Conservation (phyloP, 768 basidiomycete genomes). For the Pisolithus sp. region DNA sequence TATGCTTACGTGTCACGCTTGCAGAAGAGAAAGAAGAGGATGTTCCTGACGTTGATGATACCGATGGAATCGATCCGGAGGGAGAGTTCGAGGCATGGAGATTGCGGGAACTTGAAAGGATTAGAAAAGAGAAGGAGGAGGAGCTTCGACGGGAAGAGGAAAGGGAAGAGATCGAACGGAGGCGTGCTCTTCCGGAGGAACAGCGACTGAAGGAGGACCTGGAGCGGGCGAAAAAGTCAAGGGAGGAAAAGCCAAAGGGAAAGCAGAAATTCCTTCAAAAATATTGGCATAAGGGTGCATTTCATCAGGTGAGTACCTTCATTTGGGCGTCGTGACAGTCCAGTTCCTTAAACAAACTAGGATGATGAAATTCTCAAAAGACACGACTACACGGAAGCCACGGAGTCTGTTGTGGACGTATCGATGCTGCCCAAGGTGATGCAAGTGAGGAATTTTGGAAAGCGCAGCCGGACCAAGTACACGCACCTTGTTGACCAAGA, state of each 20-base stretch:
- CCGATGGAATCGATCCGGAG: constrained; percentile 84
- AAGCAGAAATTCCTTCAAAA: constrained; percentile 93
- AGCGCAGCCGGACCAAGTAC: constrained; percentile 89
- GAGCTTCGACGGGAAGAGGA: constrained; percentile 77
- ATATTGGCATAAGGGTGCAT: constrained; percentile 99
- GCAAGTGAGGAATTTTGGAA: constrained; percentile 95
- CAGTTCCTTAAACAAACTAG: constrained; percentile 33
- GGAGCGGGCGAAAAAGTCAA: constrained; percentile 72
- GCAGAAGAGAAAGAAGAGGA: constrained; percentile 85
- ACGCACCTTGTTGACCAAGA: constrained; percentile 95
- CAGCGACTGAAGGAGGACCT: constrained; percentile 89
- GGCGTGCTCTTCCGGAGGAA: constrained; percentile 89
- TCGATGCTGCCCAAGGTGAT: constrained; percentile 88
- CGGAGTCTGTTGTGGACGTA: constrained; percentile 82
- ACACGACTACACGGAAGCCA: constrained; percentile 87
- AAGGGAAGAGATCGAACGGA: constrained; percentile 83
- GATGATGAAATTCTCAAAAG: constrained; percentile 81
- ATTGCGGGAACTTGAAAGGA: constrained; percentile 84
- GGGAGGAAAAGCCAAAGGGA: constrained; percentile 87
- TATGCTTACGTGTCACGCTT: not conserved
- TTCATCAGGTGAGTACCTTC: constrained; percentile 70
- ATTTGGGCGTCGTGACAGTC: constrained; percentile 1
- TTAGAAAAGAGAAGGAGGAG: constrained; percentile 92
- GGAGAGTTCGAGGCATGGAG: constrained; percentile 97
- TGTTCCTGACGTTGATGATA: constrained; percentile 88